Evolutionary conservation across 208 protist species (phyloP).

Genomic region (Trypanosoma melophagium): DNA sequence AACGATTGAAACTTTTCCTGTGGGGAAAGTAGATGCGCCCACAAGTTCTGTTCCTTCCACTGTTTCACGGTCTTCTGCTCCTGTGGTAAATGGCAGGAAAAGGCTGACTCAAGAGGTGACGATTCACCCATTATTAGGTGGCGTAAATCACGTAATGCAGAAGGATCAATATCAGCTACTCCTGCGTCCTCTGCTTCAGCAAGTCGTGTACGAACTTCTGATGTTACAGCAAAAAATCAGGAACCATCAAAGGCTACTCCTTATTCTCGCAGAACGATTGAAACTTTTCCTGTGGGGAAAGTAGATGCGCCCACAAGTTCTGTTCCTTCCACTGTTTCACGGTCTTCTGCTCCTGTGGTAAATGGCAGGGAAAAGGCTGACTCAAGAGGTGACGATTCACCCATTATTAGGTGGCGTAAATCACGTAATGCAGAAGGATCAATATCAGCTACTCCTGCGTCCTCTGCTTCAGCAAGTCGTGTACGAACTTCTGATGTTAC

Average conservation of each 20-base stretch:
- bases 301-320: too few species aligned
- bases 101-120: neutral
- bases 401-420: neutral
- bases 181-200: too few species aligned
- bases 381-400: neutral
- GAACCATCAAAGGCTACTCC: too few species aligned
- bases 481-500: neutral
- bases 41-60: too few species aligned
- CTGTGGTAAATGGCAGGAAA: neutral
- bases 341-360: neutral
- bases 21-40: too few species aligned
- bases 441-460: too few species aligned
- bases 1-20: too few species aligned
- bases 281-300: too few species aligned
- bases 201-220: neutral
- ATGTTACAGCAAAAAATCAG: too few species aligned
- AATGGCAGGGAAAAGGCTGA: neutral
- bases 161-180: neutral
- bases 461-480: neutral
- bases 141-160: neutral
- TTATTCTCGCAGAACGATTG: too few species aligned
- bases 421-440: neutral
- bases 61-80: neutral
- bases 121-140: slow-evolving; percentile 1
- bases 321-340: too few species aligned